Base-by-base conservation (phyloP, 257 asterid genomes). In the Haberlea rhodopensis region DNA sequence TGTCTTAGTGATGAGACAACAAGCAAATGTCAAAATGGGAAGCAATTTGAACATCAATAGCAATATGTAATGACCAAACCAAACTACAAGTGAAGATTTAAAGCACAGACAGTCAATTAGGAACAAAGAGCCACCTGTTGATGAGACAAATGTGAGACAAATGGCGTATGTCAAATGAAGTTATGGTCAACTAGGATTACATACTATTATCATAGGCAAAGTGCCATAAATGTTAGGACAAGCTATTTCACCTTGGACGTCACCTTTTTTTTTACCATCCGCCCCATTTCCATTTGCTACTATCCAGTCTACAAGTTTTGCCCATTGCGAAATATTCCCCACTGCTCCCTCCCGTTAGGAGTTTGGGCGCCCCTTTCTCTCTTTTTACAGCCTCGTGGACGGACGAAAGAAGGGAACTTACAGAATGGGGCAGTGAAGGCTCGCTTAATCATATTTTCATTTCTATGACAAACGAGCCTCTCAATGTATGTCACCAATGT, bases 21-120 rank as follows among this genome's bases (percentile, higher is more conserved):
- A 65, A 43, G 8, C 22, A 34, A 43, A 48, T 34, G 40, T 34
- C 18, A 58, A 45, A 55, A 57, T 27, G 3, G 40, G 40, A 5
- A 11, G 66, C 63, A 73, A 21, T 26, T 45, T 74, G 52, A 63
- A 52, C 20, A n/a, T n/a, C n/a, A 20, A 66, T 54, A 16, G 22
- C 11, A 20, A 40, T 13, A 40, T 43, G 51, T 43, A 8, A 43
- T n/a, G 19, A 29, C 21, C 53, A 29, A 19, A 58, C 18, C 40
- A 13, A 68, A 21, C 57, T 4, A 67, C 22, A 54, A n/a, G 29
- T 67, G 73, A 27, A 62, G 11, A 31, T 52, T 56, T 31, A 15
- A 16, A 4, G 62, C 63, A 45, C 24, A 43, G 32, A 32, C 54
- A 13, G 51, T 43, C 8, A 24, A 27, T 25, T 22, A 45, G 63